Conservation (phyloP, 2,329 filamentous ascomycete species). For the Colletotrichum godetiae region DNA sequence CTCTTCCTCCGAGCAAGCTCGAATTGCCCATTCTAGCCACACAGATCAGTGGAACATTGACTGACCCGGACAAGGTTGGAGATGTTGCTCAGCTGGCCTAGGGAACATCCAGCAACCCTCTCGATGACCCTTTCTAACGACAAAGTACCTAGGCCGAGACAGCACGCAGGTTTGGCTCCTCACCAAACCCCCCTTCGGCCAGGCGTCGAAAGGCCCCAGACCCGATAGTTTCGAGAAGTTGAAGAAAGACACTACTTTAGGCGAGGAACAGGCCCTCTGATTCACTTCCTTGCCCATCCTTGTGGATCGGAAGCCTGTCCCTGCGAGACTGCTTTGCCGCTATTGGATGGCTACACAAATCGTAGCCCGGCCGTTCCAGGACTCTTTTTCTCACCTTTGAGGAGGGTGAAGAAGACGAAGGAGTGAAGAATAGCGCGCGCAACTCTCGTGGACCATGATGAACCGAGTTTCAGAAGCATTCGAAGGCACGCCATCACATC, state of each 20-base stretch:
- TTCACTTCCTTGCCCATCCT: not conserved
- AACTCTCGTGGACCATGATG: too few species aligned
- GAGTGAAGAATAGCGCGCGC: too few species aligned
- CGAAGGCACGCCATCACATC: too few species aligned
- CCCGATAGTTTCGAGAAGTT: constrained; percentile 13
- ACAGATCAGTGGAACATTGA: not conserved
- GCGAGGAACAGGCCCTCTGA: not conserved
- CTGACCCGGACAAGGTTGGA: not conserved
- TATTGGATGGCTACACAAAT: not conserved
- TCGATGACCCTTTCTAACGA: not conserved
- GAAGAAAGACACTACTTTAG: not conserved
- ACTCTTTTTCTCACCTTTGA: too few species aligned
- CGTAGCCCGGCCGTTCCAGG: too few species aligned
- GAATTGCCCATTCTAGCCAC: not conserved
- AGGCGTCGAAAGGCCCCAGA: not conserved
- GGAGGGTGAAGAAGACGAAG: too few species aligned
- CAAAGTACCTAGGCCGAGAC: not conserved
- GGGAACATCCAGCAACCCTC: not conserved
- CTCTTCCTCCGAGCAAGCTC: not conserved
- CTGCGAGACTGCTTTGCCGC: not conserved
- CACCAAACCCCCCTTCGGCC: not conserved
- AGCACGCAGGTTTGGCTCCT: not conserved
- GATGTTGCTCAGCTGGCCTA: not conserved
- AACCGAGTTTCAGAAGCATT: too few species aligned
- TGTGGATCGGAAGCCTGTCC: not conserved